Conservation (phyloP, 352 stramenopile genomes). For the Phytophthora pini region DNA sequence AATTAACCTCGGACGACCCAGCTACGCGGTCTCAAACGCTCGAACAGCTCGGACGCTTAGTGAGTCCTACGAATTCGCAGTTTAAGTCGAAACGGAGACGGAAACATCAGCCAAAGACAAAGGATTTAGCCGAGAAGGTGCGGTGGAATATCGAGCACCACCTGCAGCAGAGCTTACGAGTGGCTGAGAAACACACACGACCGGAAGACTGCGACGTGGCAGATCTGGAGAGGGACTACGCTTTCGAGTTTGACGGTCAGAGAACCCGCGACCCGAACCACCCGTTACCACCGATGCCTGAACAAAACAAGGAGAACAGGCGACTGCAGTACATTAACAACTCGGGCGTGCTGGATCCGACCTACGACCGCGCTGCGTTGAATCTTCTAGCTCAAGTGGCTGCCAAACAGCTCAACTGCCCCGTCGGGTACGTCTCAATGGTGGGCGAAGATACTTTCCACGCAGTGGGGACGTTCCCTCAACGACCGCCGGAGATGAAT, state of each 20-base stretch:
- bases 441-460: conserved; percentile 53
- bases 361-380: conserved; percentile 50
- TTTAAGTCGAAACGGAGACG: conserved; percentile 19
- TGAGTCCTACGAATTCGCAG: conserved; percentile 20
- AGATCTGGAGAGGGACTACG: conserved; percentile 48
- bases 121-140: conserved; percentile 42
- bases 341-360: conserved; percentile 41
- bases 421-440: conserved; percentile 61
- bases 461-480: conserved; percentile 45
- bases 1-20: conserved; percentile 45
- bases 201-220: conserved; percentile 30
- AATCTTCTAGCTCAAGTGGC: conserved; percentile 57
- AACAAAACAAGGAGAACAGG: conserved; percentile 35
- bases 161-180: conserved; percentile 39
- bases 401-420: conserved; percentile 56
- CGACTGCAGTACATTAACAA: conserved; percentile 48
- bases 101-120: conserved; percentile 7
- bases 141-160: conserved; percentile 45
- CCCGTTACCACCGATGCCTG: conserved; percentile 44
- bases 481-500: conserved; percentile 31
- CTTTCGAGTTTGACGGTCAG: conserved; percentile 42
- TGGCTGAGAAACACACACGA: conserved; percentile 33
- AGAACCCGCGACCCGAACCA: conserved; percentile 41
- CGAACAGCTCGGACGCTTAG: conserved; percentile 41
- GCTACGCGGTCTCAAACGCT: conserved; percentile 41